These are phyloP conservation scores for Phytophthora meadii DNA, from an alignment of 352 stramenopile genomes.

Conservation along the genomic window DNA sequence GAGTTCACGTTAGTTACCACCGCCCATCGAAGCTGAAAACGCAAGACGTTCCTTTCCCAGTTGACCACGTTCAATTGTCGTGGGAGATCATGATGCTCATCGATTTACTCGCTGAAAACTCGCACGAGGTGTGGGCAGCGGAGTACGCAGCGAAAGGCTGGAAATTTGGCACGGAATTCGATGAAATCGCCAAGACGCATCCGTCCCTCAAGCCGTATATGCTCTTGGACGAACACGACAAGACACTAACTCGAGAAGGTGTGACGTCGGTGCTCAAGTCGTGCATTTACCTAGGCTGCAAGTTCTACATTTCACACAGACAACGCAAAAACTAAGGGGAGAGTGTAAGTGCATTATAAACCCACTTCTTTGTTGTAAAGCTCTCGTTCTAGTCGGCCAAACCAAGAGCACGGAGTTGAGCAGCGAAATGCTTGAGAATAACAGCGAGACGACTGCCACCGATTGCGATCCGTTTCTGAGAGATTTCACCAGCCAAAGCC, in stretches of 20 bases:
- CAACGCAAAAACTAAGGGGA: constrained; percentile 2
- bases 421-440: constrained; percentile 61
- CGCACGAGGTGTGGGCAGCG: constrained; percentile 72
- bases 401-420: constrained; percentile 49
- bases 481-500: constrained; percentile 33
- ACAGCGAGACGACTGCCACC: constrained; percentile 62
- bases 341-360: constrained; percentile 1
- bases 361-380: neutral
- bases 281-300: constrained; percentile 59
- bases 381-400: constrained; percentile 32
- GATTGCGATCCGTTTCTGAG: constrained; percentile 60
- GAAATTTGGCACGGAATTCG: constrained; percentile 45
- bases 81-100: constrained; percentile 75
- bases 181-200: constrained; percentile 50
- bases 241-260: constrained; percentile 52
- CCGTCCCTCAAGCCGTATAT: constrained; percentile 72
- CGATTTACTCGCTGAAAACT: constrained; percentile 74
- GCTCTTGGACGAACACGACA: constrained; percentile 59
- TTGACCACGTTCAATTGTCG: constrained; percentile 48
- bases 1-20: constrained; percentile 44
- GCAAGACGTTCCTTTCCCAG: constrained; percentile 34
- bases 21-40: constrained; percentile 27
- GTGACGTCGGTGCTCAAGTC: constrained; percentile 61
- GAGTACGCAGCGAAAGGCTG: constrained; percentile 56
- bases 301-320: constrained; percentile 42